Evolutionary conservation across 1,284 basidiomycete species (phyloP).

Genomic region (Violaceomyces palustris): DNA sequence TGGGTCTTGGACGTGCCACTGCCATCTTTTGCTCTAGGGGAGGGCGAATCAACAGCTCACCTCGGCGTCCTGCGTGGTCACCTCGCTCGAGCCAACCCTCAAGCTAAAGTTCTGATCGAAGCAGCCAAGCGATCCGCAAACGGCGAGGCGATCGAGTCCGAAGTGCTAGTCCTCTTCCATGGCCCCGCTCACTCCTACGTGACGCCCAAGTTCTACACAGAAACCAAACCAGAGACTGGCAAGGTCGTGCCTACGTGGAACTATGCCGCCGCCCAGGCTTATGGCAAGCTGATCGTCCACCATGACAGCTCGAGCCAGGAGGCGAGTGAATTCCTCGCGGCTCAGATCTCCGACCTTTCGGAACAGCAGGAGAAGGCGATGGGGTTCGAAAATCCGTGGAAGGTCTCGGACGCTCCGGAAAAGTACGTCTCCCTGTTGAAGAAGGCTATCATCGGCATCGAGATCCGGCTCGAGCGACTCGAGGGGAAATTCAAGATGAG

Average conservation of each 20-base stretch:
- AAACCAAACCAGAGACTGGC: constrained; percentile 19
- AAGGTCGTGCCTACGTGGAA: constrained; percentile 37
- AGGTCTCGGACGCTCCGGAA: constrained; percentile 53
- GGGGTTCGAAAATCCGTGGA: constrained; percentile 46
- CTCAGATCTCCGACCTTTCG: constrained; percentile 5
- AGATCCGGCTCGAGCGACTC: constrained; percentile 52
- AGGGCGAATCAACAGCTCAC: no score
- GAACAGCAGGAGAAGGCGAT: constrained; percentile 15
- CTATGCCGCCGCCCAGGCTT: constrained; percentile 25
- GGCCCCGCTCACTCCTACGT: constrained; percentile 17
- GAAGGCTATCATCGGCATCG: constrained; percentile 55
- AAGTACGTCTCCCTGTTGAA: constrained; percentile 53
- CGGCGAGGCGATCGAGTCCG: background rate
- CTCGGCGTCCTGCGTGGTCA: constrained; percentile 14
- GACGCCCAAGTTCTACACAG: constrained; percentile 21
- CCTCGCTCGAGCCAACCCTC: constrained; percentile 23
- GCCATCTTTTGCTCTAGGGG: background rate
- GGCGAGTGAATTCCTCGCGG: background rate
- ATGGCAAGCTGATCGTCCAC: constrained; percentile 6
- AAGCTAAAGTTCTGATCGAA: constrained; percentile 20
- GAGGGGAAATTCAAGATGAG: constrained; percentile 55
- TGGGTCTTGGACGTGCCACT: constrained; percentile 4
- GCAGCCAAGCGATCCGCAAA: background rate
- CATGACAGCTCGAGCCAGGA: background rate
- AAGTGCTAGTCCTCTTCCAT: constrained; percentile 17